Evolutionary conservation across 441 rosid species (phyloP), one percentile per base, ranked within the genome.

Genomic region (Populus hybrid): DNA sequence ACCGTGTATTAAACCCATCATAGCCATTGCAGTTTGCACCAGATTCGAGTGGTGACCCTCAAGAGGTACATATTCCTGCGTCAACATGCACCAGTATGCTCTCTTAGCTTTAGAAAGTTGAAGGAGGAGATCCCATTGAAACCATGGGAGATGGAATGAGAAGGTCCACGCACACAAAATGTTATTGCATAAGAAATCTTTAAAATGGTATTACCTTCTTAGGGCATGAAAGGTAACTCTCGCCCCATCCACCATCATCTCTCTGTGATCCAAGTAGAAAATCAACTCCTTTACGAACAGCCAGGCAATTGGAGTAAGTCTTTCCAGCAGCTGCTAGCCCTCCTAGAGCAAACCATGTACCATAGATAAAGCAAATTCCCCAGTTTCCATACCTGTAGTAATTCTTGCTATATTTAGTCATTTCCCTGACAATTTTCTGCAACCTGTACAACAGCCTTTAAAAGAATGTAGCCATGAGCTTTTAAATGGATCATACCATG

Each of bases 221-320:
- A 3, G 87, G 79, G 77, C 88, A 81, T 4, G 88, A 85, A 68
- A 79, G 81, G 28, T 75, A 84, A 78, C 85, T 85, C 72, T 87
- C 90, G 42, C 82, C 90, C 90, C 90, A 87, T 1, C 90, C 90
- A 46, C 90, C 88, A 72, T 85, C 86, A 10, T 81, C 86, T 46
- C 76, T 50, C 50, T 87, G 90, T 24, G 69, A 1, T 50, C 54
- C 35, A 0, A 87, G 81, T 9, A 87, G 79, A 75, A 87, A 85
- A 16, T 82, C 69, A 67, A 85, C 87, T 4, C 81, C 88, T 81
- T 61, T 84, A 0, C 83, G 82, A 18, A 85, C 74, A 0, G 85
- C 80, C 9, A 2, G 40, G 21, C 86, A 85, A 64, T 81, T 84
- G 1, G 77, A n/a, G 12, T 84, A 85, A 20, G 84, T 85, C 80